These are phyloP conservation scores for Pythium graminicola DNA, from an alignment of 352 stramenopile genomes.

Conservation along the genomic window DNA sequence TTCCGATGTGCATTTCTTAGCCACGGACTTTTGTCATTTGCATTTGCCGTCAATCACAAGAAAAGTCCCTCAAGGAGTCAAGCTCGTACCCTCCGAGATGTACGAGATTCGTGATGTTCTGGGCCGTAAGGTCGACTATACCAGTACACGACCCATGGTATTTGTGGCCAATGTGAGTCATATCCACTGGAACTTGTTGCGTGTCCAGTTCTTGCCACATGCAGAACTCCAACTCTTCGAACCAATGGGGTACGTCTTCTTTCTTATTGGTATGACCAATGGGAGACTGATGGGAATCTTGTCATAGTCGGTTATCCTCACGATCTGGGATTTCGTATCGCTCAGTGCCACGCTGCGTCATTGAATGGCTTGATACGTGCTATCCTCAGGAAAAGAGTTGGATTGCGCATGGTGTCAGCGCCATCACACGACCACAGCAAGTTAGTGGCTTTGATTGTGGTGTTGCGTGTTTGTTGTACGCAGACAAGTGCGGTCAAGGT, in stretches of 20 bases:
- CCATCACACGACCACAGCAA: slow-evolving; percentile 82
- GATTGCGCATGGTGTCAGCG: slow-evolving; percentile 50
- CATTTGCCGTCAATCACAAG: slow-evolving; percentile 31
- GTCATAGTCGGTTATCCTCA: slow-evolving; percentile 40
- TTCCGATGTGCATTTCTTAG: slow-evolving; percentile 62
- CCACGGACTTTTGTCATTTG: slow-evolving; percentile 82
- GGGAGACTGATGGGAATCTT: no score
- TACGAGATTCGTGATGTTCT: slow-evolving; percentile 66
- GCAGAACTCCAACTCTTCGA: slow-evolving; percentile 85
- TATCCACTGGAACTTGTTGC: slow-evolving; percentile 88
- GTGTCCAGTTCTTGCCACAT: slow-evolving; percentile 58
- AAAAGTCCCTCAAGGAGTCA: no score
- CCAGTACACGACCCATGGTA: slow-evolving; percentile 46
- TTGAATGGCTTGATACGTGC: slow-evolving; percentile 79
- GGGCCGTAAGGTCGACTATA: slow-evolving; percentile 56
- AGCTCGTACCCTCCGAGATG: slow-evolving; percentile 1
- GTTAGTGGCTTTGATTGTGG: slow-evolving; percentile 87
- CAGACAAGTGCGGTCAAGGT: slow-evolving; percentile 72
- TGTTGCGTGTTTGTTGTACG: slow-evolving; percentile 83
- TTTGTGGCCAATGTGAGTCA: slow-evolving; percentile 77
- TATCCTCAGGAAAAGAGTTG: slow-evolving; percentile 61
- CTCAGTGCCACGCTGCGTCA: slow-evolving; percentile 66
- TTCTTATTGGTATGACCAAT: no score
- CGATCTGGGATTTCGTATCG: slow-evolving; percentile 59
- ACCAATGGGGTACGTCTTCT: slow-evolving; percentile 58